Percentiles rank a stretch among this genome's conserved stretches.
phyloP scores from a whole-genome alignment of 2,329 filamentous ascomycete species.

The Colletotrichum camelliae region DNA sequence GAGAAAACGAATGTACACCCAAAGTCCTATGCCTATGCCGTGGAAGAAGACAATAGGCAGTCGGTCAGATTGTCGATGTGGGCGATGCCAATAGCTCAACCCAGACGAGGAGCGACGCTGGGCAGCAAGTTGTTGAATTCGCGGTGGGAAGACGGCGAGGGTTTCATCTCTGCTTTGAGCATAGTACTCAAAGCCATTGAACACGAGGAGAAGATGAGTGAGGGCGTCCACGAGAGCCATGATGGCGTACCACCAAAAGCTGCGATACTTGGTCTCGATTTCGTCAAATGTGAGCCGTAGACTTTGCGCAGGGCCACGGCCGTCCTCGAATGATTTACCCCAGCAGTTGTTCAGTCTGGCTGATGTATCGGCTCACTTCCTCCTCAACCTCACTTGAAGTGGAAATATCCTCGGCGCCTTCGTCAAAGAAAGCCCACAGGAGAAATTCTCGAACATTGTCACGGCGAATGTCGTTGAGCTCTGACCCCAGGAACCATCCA shows the following conservation, averaged over 20 bases:
- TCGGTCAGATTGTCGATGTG: slow-evolving; percentile 60
- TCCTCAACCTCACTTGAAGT: slow-evolving; percentile 24
- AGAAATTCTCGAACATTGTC: slow-evolving; percentile 74
- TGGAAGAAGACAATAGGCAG: slow-evolving; percentile 72
- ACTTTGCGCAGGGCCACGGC: slow-evolving; percentile 59
- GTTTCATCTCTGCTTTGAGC: slow-evolving; percentile 38
- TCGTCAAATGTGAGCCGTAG: slow-evolving; percentile 70
- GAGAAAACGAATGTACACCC: slow-evolving; percentile 65
- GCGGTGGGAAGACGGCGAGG: neutral
- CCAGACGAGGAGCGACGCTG: slow-evolving; percentile 62
- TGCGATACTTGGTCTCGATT: slow-evolving; percentile 64
- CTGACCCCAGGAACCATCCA: slow-evolving; percentile 71
- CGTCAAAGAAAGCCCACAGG: slow-evolving; percentile 71
- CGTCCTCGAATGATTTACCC: slow-evolving; percentile 56
- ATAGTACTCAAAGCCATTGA: slow-evolving; percentile 57
- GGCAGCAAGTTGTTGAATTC: slow-evolving; percentile 30
- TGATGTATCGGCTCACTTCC: slow-evolving; percentile 51
- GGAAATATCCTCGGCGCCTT: slow-evolving; percentile 34
- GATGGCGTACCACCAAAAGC: slow-evolving; percentile 67
- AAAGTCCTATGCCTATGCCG: slow-evolving; percentile 73
- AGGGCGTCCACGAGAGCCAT: slow-evolving; percentile 59
- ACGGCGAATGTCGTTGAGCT: slow-evolving; percentile 60
- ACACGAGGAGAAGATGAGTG: slow-evolving; percentile 49
- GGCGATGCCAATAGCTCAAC: slow-evolving; percentile 69
- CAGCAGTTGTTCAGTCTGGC: slow-evolving; percentile 57